Evolutionary conservation across 257 asterid species (phyloP).

Genomic region (Cynanchum wilfordii): DNA sequence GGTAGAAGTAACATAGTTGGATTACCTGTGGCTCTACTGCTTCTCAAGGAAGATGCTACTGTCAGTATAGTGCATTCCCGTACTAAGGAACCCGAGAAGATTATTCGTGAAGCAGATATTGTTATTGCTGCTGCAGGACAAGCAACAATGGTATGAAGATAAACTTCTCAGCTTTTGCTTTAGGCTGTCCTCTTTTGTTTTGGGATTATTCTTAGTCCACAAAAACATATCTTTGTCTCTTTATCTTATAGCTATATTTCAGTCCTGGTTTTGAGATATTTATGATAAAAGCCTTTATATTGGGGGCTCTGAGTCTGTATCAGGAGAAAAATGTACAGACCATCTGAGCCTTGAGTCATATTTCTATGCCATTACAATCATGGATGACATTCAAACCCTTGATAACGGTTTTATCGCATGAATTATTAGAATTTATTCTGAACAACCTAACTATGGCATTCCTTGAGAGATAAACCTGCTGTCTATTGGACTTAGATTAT

Average conservation of each 20-base stretch:
- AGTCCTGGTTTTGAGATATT: neutral
- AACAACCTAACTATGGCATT: neutral
- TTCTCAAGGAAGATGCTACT: constrained; percentile 89
- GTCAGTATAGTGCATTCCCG: constrained; percentile 82
- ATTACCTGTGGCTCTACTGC: constrained; percentile 81
- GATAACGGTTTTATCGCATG: neutral
- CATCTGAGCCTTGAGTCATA: neutral
- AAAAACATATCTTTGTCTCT: neutral
- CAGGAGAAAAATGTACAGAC: neutral
- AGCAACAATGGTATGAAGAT: constrained; percentile 60
- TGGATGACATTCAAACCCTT: neutral
- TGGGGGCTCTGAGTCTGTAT: neutral
- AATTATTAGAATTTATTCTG: neutral
- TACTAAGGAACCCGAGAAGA: constrained; percentile 71
- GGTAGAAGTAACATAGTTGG: constrained; percentile 97
- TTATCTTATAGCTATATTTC: neutral
- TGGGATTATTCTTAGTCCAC: neutral
- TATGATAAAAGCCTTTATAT: neutral
- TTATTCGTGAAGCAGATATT: constrained; percentile 81
- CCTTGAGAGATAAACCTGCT: neutral
- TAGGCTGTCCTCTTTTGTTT: neutral
- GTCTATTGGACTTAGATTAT: neutral
- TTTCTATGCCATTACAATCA: neutral
- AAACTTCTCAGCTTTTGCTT: neutral
- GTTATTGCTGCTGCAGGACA: constrained; percentile 97